Conservation (phyloP, 371 early-diverging fungal genomes). For the Choanephora cucurbitarum region DNA sequence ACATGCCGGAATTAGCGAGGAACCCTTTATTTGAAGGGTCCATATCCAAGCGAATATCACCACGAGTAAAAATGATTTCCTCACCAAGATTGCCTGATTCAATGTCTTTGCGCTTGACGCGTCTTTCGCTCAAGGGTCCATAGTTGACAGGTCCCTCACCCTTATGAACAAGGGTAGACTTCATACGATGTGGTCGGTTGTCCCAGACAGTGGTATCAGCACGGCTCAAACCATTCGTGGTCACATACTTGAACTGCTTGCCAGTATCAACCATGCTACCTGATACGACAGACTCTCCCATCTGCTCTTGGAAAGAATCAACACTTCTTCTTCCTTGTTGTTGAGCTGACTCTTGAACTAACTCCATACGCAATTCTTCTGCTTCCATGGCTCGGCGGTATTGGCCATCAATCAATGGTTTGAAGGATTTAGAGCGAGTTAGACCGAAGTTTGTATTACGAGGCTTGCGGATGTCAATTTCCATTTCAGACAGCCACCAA, state of each 20-base stretch:
- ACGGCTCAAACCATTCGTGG: neutral
- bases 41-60: constrained; percentile 28
- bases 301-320: neutral
- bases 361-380: constrained; percentile 34
- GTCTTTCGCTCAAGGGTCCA: constrained; percentile 19
- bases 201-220: constrained; percentile 8
- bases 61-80: constrained; percentile 23
- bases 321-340: constrained; percentile 1
- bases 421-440: constrained; percentile 44
- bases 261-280: neutral
- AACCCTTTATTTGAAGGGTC: constrained; percentile 1
- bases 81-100: constrained; percentile 26
- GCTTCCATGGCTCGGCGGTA: constrained; percentile 44
- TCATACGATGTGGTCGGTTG: constrained; percentile 31
- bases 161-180: constrained; percentile 19
- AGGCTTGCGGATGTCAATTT: constrained; percentile 83
- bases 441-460: constrained; percentile 57
- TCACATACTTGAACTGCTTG: neutral
- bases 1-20: constrained; percentile 14
- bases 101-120: constrained; percentile 2
- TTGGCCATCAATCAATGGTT: constrained; percentile 52
- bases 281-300: neutral
- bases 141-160: constrained; percentile 30
- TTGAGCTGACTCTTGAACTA: constrained; percentile 5
- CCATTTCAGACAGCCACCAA: constrained; percentile 98